These are phyloP conservation scores for Harringtonia lauricola DNA, from an alignment of 2,329 filamentous ascomycete species.

Conservation along the genomic window DNA sequence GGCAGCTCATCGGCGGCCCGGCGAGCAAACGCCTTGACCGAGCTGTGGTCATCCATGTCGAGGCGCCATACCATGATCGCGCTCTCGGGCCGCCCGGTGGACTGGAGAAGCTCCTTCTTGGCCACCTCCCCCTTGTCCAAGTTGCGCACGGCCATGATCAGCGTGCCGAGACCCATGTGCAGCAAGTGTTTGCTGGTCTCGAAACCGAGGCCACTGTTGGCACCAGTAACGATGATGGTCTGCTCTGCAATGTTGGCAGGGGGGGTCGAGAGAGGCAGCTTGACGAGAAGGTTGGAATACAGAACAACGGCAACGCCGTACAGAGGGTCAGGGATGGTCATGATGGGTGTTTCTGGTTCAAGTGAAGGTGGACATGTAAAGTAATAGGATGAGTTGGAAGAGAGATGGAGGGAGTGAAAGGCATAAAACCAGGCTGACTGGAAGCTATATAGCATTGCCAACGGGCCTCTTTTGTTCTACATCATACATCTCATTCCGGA, in stretches of 20 bases:
- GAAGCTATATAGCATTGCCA: too few relatives aligned
- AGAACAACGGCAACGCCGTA: background rate
- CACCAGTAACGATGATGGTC: constrained; percentile 29
- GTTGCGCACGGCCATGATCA: constrained; percentile 30
- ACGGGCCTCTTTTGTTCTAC: too few relatives aligned
- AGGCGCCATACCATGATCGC: constrained; percentile 27
- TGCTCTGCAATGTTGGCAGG: constrained; percentile 6
- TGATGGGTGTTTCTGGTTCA: too few relatives aligned
- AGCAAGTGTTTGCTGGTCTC: constrained; percentile 27
- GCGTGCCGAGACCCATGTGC: constrained; percentile 19
- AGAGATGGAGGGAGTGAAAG: too few relatives aligned
- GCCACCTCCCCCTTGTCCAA: constrained; percentile 18
- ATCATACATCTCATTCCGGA: too few relatives aligned
- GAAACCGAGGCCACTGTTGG: constrained; percentile 30
- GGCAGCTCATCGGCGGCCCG: constrained; percentile 20
- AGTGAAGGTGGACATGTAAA: too few relatives aligned
- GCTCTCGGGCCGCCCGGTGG: background rate
- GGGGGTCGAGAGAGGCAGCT: background rate
- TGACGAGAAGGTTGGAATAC: constrained; percentile 7
- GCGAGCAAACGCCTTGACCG: constrained; percentile 26
- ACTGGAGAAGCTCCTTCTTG: constrained; percentile 10
- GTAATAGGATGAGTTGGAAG: too few relatives aligned
- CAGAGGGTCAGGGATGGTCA: background rate
- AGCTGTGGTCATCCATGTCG: constrained; percentile 28
- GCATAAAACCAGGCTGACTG: too few relatives aligned